Percentiles rank a stretch among this genome's conserved stretches.
phyloP scores from a whole-genome alignment of 2,329 filamentous ascomycete species.

The Sporothrix phasma region DNA sequence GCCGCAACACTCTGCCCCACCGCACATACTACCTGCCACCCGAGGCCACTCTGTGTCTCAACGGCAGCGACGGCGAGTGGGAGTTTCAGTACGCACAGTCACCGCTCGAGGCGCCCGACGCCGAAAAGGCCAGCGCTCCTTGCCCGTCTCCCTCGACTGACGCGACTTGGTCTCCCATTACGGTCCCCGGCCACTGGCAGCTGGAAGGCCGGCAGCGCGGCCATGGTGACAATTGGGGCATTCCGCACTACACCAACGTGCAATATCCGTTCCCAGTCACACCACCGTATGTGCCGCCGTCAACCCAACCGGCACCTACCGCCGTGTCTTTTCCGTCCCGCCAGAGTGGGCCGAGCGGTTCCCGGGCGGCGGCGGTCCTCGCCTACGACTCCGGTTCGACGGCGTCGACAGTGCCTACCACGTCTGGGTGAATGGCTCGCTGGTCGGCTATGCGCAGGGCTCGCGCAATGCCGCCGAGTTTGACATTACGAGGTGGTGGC shows the following conservation, averaged over 20 bases:
- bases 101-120: slow-evolving; percentile 33
- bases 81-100: slow-evolving; percentile 42
- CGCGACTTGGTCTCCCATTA: slow-evolving; percentile 33
- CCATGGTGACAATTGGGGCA: slow-evolving; percentile 34
- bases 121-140: slow-evolving; percentile 24
- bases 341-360: slow-evolving; percentile 32
- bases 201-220: slow-evolving; percentile 40
- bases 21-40: slow-evolving; percentile 49
- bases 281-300: slow-evolving; percentile 53
- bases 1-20: slow-evolving; percentile 48
- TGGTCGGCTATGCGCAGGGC: slow-evolving; percentile 60
- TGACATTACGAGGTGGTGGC: slow-evolving; percentile 41
- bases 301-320: slow-evolving; percentile 56
- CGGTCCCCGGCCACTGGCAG: slow-evolving; percentile 61
- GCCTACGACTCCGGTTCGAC: slow-evolving; percentile 57
- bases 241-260: slow-evolving; percentile 60
- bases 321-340: slow-evolving; percentile 45
- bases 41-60: slow-evolving; percentile 38
- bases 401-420: slow-evolving; percentile 65
- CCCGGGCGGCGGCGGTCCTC: neutral
- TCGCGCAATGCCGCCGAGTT: slow-evolving; percentile 60
- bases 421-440: slow-evolving; percentile 54
- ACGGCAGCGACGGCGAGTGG: slow-evolving; percentile 48
- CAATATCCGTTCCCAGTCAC: slow-evolving; percentile 55
- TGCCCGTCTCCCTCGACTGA: neutral